phyloP scores from a whole-genome alignment of 78 protist genomes.

The Monosiga brevicollis region DNA sequence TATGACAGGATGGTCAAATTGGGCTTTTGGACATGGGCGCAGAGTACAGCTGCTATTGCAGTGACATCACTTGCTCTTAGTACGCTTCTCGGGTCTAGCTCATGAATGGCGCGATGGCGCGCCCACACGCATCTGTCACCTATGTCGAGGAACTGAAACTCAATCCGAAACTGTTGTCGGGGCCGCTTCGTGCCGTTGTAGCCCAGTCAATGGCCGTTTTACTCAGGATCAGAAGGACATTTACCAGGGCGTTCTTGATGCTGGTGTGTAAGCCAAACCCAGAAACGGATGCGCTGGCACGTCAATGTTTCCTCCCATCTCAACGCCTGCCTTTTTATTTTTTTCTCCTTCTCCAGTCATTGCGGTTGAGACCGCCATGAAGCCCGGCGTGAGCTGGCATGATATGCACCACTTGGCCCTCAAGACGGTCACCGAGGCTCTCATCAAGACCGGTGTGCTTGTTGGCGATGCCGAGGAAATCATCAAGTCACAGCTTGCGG shows the following conservation, averaged over 20 bases:
- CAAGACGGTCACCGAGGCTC: neutral
- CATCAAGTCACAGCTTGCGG: conserved; percentile 29
- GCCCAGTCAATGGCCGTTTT: conserved; percentile 45
- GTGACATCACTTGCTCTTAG: conserved; percentile 73
- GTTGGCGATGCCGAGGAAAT: conserved; percentile 49
- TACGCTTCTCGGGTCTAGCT: too few relatives aligned
- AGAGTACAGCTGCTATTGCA: conserved; percentile 64
- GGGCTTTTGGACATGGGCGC: conserved; percentile 69
- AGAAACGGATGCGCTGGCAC: too few relatives aligned
- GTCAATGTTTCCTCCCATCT: too few relatives aligned
- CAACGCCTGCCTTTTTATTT: neutral
- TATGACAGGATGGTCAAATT: conserved; percentile 27
- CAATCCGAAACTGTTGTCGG: too few relatives aligned
- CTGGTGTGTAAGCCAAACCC: neutral
- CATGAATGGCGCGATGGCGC: neutral
- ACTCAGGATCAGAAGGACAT: conserved; percentile 51
- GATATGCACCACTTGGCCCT: conserved; percentile 56
- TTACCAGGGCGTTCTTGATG: conserved; percentile 54
- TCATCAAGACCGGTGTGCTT: conserved; percentile 38
- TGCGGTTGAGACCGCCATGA: conserved; percentile 38
- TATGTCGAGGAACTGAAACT: too few relatives aligned
- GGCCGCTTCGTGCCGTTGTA: neutral
- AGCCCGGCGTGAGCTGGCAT: conserved; percentile 61
- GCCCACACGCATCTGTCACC: too few relatives aligned
- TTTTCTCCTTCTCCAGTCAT: neutral